A percentile compares a stretch with the other conserved stretches of the same genome.
phyloP scores from a whole-genome alignment of 768 basidiomycete species.

The Agrocybe pediades region DNA sequence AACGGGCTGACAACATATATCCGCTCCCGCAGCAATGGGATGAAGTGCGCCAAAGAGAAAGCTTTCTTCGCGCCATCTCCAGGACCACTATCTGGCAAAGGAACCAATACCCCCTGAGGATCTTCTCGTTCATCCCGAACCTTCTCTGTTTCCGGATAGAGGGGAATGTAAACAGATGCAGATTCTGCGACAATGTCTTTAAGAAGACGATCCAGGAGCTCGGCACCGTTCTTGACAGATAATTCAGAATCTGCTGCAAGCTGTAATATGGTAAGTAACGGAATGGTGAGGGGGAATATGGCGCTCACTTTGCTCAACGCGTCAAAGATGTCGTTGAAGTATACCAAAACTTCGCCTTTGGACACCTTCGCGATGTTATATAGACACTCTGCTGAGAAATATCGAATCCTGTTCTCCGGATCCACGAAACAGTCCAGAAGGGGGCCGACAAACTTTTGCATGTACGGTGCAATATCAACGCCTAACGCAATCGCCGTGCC shows the following conservation, averaged over 20 bases:
- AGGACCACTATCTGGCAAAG: constrained; percentile 54
- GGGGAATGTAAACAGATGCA: constrained; percentile 91
- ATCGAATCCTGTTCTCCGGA: constrained; percentile 91
- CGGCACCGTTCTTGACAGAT: constrained; percentile 98
- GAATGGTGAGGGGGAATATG: background rate
- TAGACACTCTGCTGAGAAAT: constrained; percentile 96
- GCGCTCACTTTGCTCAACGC: constrained; percentile 89
- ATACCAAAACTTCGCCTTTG: constrained; percentile 93
- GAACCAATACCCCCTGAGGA: constrained; percentile 62
- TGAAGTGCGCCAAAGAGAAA: constrained; percentile 93
- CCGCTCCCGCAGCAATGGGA: constrained; percentile 89
- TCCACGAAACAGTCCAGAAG: constrained; percentile 92
- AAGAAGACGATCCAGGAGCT: constrained; percentile 92
- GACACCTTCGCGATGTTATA: constrained; percentile 99
- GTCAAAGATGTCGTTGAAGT: constrained; percentile 99
- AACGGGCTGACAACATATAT: constrained; percentile 96
- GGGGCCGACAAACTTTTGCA: constrained; percentile 90
- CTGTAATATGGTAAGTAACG: constrained; percentile 41
- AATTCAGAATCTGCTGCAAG: constrained; percentile 94
- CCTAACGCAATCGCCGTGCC: constrained; percentile 97
- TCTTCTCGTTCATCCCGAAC: constrained; percentile 60
- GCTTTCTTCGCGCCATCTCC: constrained; percentile 64
- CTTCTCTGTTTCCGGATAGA: constrained; percentile 80
- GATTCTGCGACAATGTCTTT: constrained; percentile 98
- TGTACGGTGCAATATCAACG: constrained; percentile 90